phyloP scores from a whole-genome alignment of 257 asterid genomes.

The Solanum chaucha region DNA sequence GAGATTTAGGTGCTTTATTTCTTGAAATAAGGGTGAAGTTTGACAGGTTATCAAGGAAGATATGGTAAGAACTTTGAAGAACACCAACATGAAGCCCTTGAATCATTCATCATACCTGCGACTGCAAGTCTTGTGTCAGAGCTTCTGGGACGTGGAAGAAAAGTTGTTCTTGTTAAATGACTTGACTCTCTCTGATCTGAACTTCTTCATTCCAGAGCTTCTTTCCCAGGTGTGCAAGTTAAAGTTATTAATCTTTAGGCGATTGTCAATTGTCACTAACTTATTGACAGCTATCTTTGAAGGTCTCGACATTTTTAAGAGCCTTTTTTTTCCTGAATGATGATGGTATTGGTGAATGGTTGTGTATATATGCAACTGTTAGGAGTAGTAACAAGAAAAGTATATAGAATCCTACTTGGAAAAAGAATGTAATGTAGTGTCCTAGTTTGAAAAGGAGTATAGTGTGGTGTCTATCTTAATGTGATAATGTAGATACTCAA shows the following conservation, averaged over 20 bases:
- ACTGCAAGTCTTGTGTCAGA: slow-evolving; percentile 76
- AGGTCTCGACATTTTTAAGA: background rate
- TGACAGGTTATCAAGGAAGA: slow-evolving; percentile 89
- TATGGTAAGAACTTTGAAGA: slow-evolving; percentile 77
- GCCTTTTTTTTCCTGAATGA: background rate
- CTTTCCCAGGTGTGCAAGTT: slow-evolving; percentile 66
- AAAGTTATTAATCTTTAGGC: background rate
- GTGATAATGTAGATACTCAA: background rate
- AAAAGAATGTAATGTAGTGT: background rate
- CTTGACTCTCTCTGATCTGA: slow-evolving; percentile 62
- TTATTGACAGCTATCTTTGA: background rate
- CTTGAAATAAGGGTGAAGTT: slow-evolving; percentile 15
- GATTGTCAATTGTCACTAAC: background rate
- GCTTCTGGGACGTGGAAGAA: slow-evolving; percentile 92
- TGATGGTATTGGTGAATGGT: background rate
- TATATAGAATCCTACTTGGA: background rate
- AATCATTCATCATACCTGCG: slow-evolving; percentile 81
- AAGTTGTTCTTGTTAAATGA: slow-evolving; percentile 61
- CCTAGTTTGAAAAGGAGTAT: background rate
- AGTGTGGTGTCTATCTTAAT: background rate
- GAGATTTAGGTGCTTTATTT: slow-evolving; percentile 9
- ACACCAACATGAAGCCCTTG: slow-evolving; percentile 93
- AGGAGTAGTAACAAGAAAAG: background rate
- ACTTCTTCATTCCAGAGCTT: slow-evolving; percentile 66
- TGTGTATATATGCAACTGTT: background rate